Conservation (phyloP, 23 red algal species). For the Gracilaria caudata region DNA sequence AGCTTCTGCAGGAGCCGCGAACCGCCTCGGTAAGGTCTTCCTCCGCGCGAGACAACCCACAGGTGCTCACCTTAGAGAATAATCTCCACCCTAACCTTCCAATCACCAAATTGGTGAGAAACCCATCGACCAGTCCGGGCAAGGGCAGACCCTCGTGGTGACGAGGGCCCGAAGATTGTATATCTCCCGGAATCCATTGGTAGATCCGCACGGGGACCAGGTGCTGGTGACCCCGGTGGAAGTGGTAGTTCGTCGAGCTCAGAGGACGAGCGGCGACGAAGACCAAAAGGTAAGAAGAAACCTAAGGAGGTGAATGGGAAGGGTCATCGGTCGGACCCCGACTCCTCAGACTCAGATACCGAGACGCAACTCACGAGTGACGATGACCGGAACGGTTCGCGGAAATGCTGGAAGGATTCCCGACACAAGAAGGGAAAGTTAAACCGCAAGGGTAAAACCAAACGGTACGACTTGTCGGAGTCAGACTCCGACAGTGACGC, state of each 20-base stretch:
- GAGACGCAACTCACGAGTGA: not conserved
- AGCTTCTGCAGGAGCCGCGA: no score
- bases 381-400: not conserved
- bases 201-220: no score
- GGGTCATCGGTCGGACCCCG: not conserved
- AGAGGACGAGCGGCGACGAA: not conserved
- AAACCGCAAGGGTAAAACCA: not conserved
- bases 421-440: not conserved
- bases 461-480: not conserved
- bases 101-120: no score
- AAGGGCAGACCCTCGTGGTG: no score
- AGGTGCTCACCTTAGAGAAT: no score
- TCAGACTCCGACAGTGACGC: not conserved
- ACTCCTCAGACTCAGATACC: not conserved
- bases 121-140: no score
- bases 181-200: no score
- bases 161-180: no score
- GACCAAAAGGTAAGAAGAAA: not conserved
- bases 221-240: no score
- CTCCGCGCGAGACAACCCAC: no score
- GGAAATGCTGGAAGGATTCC: not conserved
- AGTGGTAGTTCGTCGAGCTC: not conserved
- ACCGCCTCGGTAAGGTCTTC: no score
- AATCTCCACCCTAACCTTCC: no score
- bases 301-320: not conserved